Evolutionary conservation across 169 alveolate species (phyloP).

Genomic region (Plasmodium berghei): DNA sequence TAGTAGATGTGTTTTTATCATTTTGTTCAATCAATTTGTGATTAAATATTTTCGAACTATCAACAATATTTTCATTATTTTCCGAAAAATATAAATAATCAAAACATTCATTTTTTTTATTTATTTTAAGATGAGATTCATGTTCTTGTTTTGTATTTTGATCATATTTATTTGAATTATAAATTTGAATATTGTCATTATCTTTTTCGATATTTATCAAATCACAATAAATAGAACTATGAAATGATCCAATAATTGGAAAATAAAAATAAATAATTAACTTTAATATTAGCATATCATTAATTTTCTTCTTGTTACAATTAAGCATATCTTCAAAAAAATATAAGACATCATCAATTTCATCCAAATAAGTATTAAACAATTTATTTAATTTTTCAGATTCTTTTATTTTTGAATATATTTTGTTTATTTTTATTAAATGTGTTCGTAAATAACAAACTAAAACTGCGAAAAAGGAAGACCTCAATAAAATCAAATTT

Average conservation of each 20-base stretch:
- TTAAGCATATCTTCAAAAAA: slow-evolving; percentile 63
- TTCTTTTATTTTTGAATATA: slow-evolving; percentile 51
- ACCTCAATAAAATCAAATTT: slow-evolving; percentile 37
- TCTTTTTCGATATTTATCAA: not conserved
- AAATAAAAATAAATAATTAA: slow-evolving; percentile 44
- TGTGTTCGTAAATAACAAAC: slow-evolving; percentile 49
- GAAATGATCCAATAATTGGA: slow-evolving; percentile 50
- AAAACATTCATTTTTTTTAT: not conserved
- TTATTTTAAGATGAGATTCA: not conserved
- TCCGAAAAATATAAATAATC: slow-evolving; percentile 46
- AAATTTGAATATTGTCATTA: not conserved
- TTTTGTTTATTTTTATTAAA: slow-evolving; percentile 42
- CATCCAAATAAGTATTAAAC: slow-evolving; percentile 42
- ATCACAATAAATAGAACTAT: slow-evolving; percentile 48
- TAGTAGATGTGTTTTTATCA: no score
- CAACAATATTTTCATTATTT: not conserved
- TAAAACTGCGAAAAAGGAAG: slow-evolving; percentile 33
- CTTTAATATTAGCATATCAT: slow-evolving; percentile 54
- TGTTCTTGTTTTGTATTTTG: not conserved
- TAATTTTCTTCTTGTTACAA: slow-evolving; percentile 43
- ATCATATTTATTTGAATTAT: not conserved
- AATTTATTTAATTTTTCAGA: slow-evolving; percentile 37
- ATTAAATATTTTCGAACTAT: not conserved
- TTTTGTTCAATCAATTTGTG: no score
- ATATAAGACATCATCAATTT: slow-evolving; percentile 62